A percentile compares a stretch with the other conserved stretches of the same genome.
Evolutionary conservation across 169 alveolate species (phyloP).

Genomic region (Toxoplasma gondii): DNA sequence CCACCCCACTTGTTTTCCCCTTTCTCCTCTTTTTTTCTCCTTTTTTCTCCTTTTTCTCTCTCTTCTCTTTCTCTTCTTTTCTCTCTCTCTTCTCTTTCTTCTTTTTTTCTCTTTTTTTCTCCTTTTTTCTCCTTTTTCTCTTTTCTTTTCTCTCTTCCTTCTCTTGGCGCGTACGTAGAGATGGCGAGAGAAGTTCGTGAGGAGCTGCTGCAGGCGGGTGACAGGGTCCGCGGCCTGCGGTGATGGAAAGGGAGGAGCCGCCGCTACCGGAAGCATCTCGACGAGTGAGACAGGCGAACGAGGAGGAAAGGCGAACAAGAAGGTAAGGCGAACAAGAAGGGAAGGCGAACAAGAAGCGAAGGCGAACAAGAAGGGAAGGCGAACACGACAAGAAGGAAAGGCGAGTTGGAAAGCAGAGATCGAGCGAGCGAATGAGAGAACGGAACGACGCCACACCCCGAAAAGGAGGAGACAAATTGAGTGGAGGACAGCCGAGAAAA

Average conservation of each 20-base stretch:
- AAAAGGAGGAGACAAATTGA: background rate
- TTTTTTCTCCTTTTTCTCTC: background rate
- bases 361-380: background rate
- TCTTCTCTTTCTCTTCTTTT: background rate
- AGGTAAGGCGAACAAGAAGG: background rate
- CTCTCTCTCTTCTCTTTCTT: background rate
- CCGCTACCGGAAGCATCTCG: background rate
- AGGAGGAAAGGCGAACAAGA: background rate
- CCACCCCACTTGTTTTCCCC: no score
- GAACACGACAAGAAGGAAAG: no score
- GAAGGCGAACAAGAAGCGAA: background rate
- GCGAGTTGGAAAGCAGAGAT: no score
- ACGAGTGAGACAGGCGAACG: background rate
- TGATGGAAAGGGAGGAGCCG: background rate
- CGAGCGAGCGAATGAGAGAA: no score
- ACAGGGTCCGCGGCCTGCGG: background rate
- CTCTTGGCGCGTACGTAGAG: background rate
- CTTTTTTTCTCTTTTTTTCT: background rate
- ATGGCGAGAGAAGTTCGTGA: background rate
- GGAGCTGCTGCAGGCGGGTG: background rate
- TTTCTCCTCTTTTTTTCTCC: background rate
- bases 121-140: background rate
- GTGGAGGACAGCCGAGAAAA: background rate
- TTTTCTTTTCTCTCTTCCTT: background rate
- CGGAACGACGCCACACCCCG: background rate